Percentiles rank a stretch among this genome's conserved stretches.
Evolutionary conservation across 1,284 basidiomycete genomes (phyloP).

Genomic region (Exobasidium cylindrosporum): DNA sequence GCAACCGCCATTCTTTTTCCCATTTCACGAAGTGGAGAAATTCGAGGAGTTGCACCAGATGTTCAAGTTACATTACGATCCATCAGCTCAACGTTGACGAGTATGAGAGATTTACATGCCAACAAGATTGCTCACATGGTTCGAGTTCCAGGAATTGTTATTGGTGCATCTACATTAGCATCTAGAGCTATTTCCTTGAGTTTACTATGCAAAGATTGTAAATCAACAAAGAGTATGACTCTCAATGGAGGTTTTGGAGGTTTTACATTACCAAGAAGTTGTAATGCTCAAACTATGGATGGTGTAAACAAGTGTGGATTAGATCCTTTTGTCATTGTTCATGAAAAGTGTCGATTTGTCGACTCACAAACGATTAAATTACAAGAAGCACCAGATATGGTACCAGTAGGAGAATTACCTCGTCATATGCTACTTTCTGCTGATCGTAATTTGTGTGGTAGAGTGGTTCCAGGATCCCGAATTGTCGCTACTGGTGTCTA

Average conservation of each 20-base stretch:
- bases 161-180: constrained; percentile 89
- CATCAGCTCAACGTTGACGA: constrained; percentile 77
- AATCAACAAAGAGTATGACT: constrained; percentile 66
- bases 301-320: constrained; percentile 82
- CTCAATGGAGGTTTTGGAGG: constrained; percentile 83
- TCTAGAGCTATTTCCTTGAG: constrained; percentile 88
- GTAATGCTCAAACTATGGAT: constrained; percentile 45
- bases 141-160: constrained; percentile 95
- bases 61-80: constrained; percentile 86
- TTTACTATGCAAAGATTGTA: constrained; percentile 88
- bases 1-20: constrained; percentile 52
- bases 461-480: constrained; percentile 79
- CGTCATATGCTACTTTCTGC: constrained; percentile 89
- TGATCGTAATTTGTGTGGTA: constrained; percentile 61
- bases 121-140: constrained; percentile 93
- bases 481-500: constrained; percentile 95
- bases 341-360: constrained; percentile 89
- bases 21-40: constrained; percentile 27
- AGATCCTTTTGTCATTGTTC: constrained; percentile 93
- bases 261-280: constrained; percentile 57
- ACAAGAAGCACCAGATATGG: constrained; percentile 99
- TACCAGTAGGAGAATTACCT: constrained; percentile 95
- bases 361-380: constrained; percentile 96
- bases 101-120: constrained; percentile 79
- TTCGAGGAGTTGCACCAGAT: constrained; percentile 61